Percentiles rank a stretch among this genome's conserved stretches.
Conservation (phyloP, 768 basidiomycete species). For the Kwoniella dendrophila region DNA sequence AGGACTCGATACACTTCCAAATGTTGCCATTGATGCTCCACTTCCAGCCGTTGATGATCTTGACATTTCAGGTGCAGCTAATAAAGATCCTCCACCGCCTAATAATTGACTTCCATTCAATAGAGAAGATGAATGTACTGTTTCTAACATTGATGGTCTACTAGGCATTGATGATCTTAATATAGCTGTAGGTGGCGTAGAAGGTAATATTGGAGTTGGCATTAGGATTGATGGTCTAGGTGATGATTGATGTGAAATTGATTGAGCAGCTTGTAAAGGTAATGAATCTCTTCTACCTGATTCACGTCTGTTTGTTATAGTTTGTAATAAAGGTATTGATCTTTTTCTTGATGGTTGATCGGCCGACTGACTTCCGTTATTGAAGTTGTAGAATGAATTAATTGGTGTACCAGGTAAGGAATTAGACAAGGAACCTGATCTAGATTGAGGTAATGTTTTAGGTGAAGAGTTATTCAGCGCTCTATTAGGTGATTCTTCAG, state of each 20-base stretch:
- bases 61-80: conserved; percentile 24
- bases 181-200: not conserved
- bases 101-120: too few species aligned
- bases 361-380: too few species aligned
- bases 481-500: conserved; percentile 8
- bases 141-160: conserved; percentile 16
- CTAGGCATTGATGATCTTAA: not conserved
- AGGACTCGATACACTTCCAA: too few species aligned
- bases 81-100: too few species aligned
- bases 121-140: not conserved
- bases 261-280: conserved; percentile 13
- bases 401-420: conserved; percentile 4
- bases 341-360: conserved; percentile 13
- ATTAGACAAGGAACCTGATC: not conserved
- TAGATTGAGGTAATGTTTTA: conserved; percentile 2
- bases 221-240: conserved; percentile 15
- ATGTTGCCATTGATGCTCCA: conserved; percentile 21
- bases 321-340: conserved; percentile 13
- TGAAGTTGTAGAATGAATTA: not conserved
- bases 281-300: conserved; percentile 13
- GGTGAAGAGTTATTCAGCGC: not conserved
- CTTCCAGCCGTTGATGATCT: conserved; percentile 13
- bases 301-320: not conserved
- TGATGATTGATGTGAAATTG: conserved; percentile 4
- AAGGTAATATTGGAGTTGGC: conserved; percentile 1